A percentile compares a stretch with the other conserved stretches of the same genome.
These are phyloP conservation scores for Paxillus involutus DNA, from an alignment of 768 basidiomycete species.

Conservation along the genomic window DNA sequence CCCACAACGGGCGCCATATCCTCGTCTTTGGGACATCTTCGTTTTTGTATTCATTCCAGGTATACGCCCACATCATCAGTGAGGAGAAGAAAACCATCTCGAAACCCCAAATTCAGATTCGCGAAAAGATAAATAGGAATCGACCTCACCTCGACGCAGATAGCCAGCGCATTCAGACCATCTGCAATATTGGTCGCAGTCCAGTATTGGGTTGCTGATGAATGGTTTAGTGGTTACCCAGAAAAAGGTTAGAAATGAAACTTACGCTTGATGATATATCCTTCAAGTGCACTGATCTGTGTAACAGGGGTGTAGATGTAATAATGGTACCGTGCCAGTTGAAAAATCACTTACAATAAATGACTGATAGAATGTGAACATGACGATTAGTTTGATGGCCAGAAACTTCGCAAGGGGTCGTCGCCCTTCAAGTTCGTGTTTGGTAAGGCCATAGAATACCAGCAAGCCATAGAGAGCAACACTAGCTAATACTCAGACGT, in stretches of 20 bases:
- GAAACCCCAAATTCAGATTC: constrained; percentile 2
- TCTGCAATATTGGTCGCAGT: constrained; percentile 81
- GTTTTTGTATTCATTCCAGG: constrained; percentile 62
- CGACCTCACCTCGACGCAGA: constrained; percentile 71
- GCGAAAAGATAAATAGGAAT: not conserved
- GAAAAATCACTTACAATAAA: constrained; percentile 55
- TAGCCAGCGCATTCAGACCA: constrained; percentile 79
- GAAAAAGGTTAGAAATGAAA: not conserved
- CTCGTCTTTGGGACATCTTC: constrained; percentile 47
- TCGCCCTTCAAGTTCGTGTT: constrained; percentile 73
- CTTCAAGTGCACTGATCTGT: constrained; percentile 67
- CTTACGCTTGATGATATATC: constrained; percentile 65
- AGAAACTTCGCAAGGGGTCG: constrained; percentile 85
- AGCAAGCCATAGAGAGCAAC: constrained; percentile 85
- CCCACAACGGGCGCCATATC: constrained; percentile 71
- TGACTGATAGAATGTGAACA: constrained; percentile 87
- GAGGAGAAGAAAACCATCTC: constrained; percentile 83
- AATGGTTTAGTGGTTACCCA: not conserved
- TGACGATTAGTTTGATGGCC: constrained; percentile 82
- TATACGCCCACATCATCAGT: constrained; percentile 86
- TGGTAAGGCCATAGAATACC: constrained; percentile 79
- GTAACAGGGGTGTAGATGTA: constrained; percentile 3
- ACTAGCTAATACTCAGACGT: constrained; percentile 34
- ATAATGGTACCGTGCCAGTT: not conserved
- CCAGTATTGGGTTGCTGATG: constrained; percentile 74